These are phyloP conservation scores for Myriosclerotinia scirpicola DNA, from an alignment of 2,329 filamentous ascomycete species.

Conservation along the genomic window DNA sequence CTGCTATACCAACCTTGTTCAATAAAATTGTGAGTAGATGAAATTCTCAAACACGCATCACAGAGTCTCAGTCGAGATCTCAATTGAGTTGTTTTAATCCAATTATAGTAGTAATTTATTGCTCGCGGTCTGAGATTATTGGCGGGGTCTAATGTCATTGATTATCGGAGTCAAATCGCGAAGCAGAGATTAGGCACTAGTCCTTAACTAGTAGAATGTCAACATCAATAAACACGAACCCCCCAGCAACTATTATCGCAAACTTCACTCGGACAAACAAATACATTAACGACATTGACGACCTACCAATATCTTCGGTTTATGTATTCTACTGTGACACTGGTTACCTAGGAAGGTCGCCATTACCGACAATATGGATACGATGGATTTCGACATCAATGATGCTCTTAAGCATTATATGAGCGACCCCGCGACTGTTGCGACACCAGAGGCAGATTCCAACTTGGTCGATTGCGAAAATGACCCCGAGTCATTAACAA, in stretches of 20 bases:
- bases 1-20: slow-evolving; percentile 20
- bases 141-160: slow-evolving; percentile 21
- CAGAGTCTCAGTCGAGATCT: not conserved
- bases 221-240: slow-evolving; percentile 23
- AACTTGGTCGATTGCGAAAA: slow-evolving; percentile 89
- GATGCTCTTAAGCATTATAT: slow-evolving; percentile 95
- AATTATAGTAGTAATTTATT: slow-evolving; percentile 4
- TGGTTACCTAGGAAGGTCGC: slow-evolving; percentile 13
- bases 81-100: not conserved
- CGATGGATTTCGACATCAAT: slow-evolving; percentile 91
- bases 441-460: slow-evolving; percentile 81
- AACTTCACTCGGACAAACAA: slow-evolving; percentile 13
- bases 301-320: slow-evolving; percentile 12
- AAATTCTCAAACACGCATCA: slow-evolving; percentile 16
- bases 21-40: slow-evolving; percentile 22
- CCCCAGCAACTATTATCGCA: slow-evolving; percentile 22
- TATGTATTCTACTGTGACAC: slow-evolving; percentile 19
- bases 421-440: slow-evolving; percentile 81
- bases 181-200: slow-evolving; percentile 1
- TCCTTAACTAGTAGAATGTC: slow-evolving; percentile 16
- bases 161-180: slow-evolving; percentile 22
- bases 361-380: slow-evolving; percentile 54
- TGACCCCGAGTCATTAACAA: slow-evolving; percentile 76
- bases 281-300: slow-evolving; percentile 4
- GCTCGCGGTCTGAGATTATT: slow-evolving; percentile 7